Evolutionary conservation across 2,329 filamentous ascomycete genomes (phyloP), one percentile per base, ranked within the genome.

Genomic region (Neonectria magnoliae): DNA sequence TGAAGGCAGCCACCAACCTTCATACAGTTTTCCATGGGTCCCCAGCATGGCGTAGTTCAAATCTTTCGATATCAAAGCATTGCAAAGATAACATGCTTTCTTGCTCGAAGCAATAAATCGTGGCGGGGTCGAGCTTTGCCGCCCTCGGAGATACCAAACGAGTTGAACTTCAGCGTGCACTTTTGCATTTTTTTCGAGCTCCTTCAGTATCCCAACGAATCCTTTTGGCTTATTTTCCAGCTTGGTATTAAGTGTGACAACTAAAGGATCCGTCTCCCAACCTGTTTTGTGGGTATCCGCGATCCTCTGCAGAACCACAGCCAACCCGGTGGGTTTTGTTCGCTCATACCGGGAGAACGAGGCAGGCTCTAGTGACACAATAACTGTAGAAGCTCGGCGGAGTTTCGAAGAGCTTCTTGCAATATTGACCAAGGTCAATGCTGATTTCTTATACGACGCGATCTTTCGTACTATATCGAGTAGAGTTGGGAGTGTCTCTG

Each of bases 111-210:
- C 63, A 13, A 73, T 70, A 1, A 73, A 29, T 33, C 71, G 53
- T 1, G 71, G 68, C 5, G 58, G 62, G 2, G 14, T 48, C 18
- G 55, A 41, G 16, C n/a, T 36, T 44, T 27, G 41, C 11, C 58
- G 59, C 18, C 47, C 36, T 4, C 68, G 59, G 2, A 71, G 42
- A 25, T 73, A 58, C 57, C 68, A 69, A 2, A 68, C 45, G 16
- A 73, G 68, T 47, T 73, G 71, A 5, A 73, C 66, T 51, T 73
- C 71, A 9, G 71, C 69, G 31, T 73, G 69, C 5, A 73, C 54
- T 33, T 57, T 72, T 3, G 60, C 50, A 2, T 60, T 44, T 9
- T 13, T 27, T 22, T 62, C 52, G 16, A 33, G 51, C 22, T 5
- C 25, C 31, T 20, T 38, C 29, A 58, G 11, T 20, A 11, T 47